Evolutionary conservation across 371 early-diverging fungal genomes (phyloP), one percentile per base, ranked within the genome.

Genomic region (Rhizopus sp.): DNA sequence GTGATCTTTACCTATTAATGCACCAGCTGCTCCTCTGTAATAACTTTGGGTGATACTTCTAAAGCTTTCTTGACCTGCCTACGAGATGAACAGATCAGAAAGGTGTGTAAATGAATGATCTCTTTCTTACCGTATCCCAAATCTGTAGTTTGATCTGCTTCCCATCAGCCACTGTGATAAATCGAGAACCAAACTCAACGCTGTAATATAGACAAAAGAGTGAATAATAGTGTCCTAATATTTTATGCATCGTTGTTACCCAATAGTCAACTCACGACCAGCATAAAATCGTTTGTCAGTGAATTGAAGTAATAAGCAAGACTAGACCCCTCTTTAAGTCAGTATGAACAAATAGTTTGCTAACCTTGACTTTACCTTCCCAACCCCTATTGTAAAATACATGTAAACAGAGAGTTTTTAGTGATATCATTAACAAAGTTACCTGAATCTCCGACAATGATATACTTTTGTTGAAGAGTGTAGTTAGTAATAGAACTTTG

Each of bases 1-100:
- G 7, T 32, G 17, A 34, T 15, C 49, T 50, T 50, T 80, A 81
- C 81, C 81, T 59, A 93, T 68, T 44, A 98, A 72, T 42, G 97
- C 97, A 23, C 95, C 97, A 41, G 96, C 97, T 37, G 98, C 98
- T 46, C 96, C 97, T 59, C 98, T 86, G 71, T 97, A 98, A 79
- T 99, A 99, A 72, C 95, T 94, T 52, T 97, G 87, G 10, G 95
- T 96, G 61, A 98, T 93, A 69, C 93, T 93, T 62, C 96, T 83
- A 80, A 98, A 98, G 17, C 95, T 88, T 68, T 96, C 96, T 70
- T 97, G 95, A 30, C 97, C 96, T 33, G 96, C 96, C 77, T 83
- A 64, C 33, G n/a, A 13, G 31, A 23, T 31, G 29, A 46, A n/a
- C 29, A 16, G 29, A 34, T 54, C 12, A 7, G 15, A 7, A 35